Evolutionary conservation across 2,329 filamentous ascomycete species (phyloP).

Genomic region (Aureobasidium sp.): DNA sequence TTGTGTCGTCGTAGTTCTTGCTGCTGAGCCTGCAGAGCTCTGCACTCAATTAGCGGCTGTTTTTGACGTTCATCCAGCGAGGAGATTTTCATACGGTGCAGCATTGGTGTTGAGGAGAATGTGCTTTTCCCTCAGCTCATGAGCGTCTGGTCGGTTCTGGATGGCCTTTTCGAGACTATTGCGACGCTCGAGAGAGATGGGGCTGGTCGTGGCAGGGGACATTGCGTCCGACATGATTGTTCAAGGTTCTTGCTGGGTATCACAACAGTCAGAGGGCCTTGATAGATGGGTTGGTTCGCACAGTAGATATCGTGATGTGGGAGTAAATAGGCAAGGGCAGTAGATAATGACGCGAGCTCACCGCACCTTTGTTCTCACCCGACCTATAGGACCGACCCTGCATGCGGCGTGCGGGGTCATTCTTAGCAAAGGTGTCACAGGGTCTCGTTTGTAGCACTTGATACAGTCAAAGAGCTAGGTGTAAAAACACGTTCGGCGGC

Average conservation of each 20-base stretch:
- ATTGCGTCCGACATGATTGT: conserved; percentile 9
- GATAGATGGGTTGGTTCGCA: neutral
- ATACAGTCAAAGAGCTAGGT: neutral
- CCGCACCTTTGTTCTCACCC: neutral
- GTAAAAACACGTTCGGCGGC: neutral
- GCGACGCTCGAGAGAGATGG: conserved; percentile 18
- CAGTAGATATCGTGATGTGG: neutral
- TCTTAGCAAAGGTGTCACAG: neutral
- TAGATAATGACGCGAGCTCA: neutral
- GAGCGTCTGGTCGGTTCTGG: conserved; percentile 39
- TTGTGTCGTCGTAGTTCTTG: conserved; percentile 57
- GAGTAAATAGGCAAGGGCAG: neutral
- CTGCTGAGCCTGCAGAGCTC: conserved; percentile 52
- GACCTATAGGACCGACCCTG: neutral
- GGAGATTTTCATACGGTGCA: conserved; percentile 46
- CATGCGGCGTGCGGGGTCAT: conserved; percentile 2
- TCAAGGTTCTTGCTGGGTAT: neutral
- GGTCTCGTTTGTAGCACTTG: neutral
- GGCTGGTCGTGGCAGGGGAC: conserved; percentile 10
- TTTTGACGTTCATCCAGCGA: neutral
- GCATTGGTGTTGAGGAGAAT: conserved; percentile 59
- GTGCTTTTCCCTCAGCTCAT: conserved; percentile 60
- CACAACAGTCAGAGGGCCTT: neutral
- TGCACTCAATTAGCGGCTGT: neutral
- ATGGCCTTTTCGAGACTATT: conserved; percentile 37